phyloP scores from a whole-genome alignment of 2,329 filamentous ascomycete species.

The Phialophora tarda region DNA sequence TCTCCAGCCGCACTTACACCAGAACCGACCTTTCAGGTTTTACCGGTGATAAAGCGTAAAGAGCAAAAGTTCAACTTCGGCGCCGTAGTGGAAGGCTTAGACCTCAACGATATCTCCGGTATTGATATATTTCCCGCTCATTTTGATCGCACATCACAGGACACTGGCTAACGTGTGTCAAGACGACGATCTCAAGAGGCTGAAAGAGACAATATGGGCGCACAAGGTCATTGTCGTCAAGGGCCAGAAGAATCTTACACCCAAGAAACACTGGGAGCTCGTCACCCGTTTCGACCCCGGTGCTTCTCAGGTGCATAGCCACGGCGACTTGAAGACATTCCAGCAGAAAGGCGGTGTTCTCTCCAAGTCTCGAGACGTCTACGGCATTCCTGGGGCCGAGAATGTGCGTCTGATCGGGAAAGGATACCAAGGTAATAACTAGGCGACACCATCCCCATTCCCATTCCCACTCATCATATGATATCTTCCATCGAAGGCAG shows the following conservation, averaged over 20 bases:
- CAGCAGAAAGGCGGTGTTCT: constrained; percentile 50
- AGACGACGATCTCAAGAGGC: constrained; percentile 47
- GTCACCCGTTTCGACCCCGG: constrained; percentile 52
- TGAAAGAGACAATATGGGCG: constrained; percentile 51
- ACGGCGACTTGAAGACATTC: constrained; percentile 52
- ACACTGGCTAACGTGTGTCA: constrained; percentile 3
- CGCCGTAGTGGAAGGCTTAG: constrained; percentile 46
- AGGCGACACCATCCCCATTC: no score
- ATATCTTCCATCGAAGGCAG: no score
- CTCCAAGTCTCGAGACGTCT: constrained; percentile 44
- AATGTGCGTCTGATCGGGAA: constrained; percentile 56
- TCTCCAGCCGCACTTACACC: constrained; percentile 29
- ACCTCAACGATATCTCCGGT: constrained; percentile 47
- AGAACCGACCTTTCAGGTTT: constrained; percentile 27
- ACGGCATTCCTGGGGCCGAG: constrained; percentile 51
- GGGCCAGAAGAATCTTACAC: constrained; percentile 50
- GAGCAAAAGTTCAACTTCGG: constrained; percentile 45
- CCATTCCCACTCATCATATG: no score
- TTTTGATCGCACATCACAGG: neutral
- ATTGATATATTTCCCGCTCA: neutral
- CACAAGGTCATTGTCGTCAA: constrained; percentile 54
- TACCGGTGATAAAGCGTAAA: constrained; percentile 23
- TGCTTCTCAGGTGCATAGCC: constrained; percentile 51
- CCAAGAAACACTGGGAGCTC: constrained; percentile 55
- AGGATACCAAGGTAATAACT: constrained; percentile 46